Percentiles rank a stretch among this genome's conserved stretches.
Evolutionary conservation across 1,284 basidiomycete species (phyloP).

Genomic region (Ganoderma lingzhi): DNA sequence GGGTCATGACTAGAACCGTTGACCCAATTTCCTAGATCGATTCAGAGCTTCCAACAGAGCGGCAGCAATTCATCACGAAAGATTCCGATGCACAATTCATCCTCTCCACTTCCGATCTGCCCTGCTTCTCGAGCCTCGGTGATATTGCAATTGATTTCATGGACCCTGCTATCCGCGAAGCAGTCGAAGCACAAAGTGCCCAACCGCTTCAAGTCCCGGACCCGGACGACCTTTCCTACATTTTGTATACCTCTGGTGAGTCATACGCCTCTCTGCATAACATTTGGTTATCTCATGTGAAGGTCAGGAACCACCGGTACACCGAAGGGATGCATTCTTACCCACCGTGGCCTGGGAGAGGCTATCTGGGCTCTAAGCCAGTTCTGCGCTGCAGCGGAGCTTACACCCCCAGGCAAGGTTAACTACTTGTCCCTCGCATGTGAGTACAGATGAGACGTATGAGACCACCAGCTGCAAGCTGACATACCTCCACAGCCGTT

Average conservation of each 20-base stretch:
- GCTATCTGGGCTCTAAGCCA: constrained; percentile 52
- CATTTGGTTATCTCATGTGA: not conserved
- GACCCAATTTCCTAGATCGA: constrained; percentile 50
- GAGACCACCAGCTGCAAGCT: constrained; percentile 33
- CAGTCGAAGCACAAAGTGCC: constrained; percentile 41
- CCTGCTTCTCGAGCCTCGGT: constrained; percentile 41
- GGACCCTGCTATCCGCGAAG: constrained; percentile 35
- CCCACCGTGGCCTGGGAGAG: constrained; percentile 52
- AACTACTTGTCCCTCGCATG: constrained; percentile 55
- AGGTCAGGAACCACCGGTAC: constrained; percentile 59
- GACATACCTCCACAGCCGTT: constrained; percentile 28
- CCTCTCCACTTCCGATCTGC: constrained; percentile 45
- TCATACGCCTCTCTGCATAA: not conserved
- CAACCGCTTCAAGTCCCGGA: constrained; percentile 43
- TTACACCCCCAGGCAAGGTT: constrained; percentile 46
- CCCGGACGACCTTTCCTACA: constrained; percentile 51
- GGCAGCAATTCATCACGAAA: constrained; percentile 55
- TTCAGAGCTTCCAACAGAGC: constrained; percentile 57
- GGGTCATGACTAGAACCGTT: too few relatives aligned
- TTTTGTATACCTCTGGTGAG: constrained; percentile 62
- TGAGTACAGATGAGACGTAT: constrained; percentile 35
- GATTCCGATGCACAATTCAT: constrained; percentile 56
- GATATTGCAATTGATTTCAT: constrained; percentile 43
- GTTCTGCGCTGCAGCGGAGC: constrained; percentile 47
- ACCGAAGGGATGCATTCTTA: constrained; percentile 65